A percentile compares a stretch with the other conserved stretches of the same genome.
Evolutionary conservation across 768 basidiomycete genomes (phyloP).

Genomic region (Termitomyces sp.): DNA sequence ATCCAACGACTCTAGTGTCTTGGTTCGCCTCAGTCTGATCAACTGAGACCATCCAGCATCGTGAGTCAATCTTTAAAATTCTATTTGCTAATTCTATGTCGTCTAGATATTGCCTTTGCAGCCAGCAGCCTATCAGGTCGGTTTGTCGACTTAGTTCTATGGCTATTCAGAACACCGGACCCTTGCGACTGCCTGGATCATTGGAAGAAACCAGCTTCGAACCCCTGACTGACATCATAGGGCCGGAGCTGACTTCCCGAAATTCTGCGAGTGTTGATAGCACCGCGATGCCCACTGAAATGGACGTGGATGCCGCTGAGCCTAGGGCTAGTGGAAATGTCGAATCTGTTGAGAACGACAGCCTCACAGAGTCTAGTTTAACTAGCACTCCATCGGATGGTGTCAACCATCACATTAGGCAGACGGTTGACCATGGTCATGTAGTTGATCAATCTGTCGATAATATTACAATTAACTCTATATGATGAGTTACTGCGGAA

Average conservation of each 20-base stretch:
- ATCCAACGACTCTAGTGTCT: neutral
- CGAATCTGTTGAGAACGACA: too few species aligned
- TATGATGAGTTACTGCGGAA: too few species aligned
- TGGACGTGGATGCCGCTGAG: neutral
- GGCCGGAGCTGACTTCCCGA: neutral
- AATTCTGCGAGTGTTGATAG: too few species aligned
- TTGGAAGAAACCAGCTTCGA: neutral
- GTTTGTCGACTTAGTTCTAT: neutral
- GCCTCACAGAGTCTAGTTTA: too few species aligned
- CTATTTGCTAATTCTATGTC: neutral
- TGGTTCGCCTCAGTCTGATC: neutral
- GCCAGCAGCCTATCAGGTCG: neutral
- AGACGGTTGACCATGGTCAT: too few species aligned
- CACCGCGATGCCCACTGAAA: neutral
- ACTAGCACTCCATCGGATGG: neutral
- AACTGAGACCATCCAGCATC: neutral
- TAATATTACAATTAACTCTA: neutral
- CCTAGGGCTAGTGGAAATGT: neutral
- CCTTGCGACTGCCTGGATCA: neutral
- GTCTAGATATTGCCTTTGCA: neutral
- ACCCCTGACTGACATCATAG: neutral
- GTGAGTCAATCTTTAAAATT: neutral
- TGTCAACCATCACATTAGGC: neutral
- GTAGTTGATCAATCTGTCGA: too few species aligned
- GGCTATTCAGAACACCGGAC: too few species aligned